phyloP scores from a whole-genome alignment of 1,284 basidiomycete species.

The Sporisorium graminicola region DNA sequence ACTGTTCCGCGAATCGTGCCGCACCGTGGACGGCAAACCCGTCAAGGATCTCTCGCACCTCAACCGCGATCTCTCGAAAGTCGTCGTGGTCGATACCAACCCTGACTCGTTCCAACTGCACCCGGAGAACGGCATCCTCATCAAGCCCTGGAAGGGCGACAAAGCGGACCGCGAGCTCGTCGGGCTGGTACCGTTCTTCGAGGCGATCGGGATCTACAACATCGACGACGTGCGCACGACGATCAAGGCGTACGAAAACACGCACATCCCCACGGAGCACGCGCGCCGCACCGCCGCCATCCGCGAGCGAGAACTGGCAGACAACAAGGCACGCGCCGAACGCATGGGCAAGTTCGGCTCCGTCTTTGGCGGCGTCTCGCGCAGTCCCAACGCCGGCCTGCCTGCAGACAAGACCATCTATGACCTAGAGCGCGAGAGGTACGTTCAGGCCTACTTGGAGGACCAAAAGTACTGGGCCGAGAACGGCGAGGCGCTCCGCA shows the following conservation, averaged over 20 bases:
- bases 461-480: constrained; percentile 88
- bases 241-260: constrained; percentile 84
- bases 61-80: constrained; percentile 92
- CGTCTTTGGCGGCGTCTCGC: constrained; percentile 74
- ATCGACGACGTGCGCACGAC: constrained; percentile 85
- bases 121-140: constrained; percentile 87
- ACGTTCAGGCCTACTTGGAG: constrained; percentile 84
- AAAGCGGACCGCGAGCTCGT: constrained; percentile 81
- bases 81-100: constrained; percentile 87
- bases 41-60: constrained; percentile 87
- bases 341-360: constrained; percentile 59
- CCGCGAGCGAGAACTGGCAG: constrained; percentile 76
- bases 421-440: constrained; percentile 88
- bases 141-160: constrained; percentile 90
- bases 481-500: constrained; percentile 85
- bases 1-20: constrained; percentile 82
- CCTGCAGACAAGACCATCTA: constrained; percentile 77
- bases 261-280: constrained; percentile 89
- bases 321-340: constrained; percentile 33
- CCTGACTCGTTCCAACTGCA: constrained; percentile 82
- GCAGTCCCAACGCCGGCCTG: constrained; percentile 13
- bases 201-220: constrained; percentile 74
- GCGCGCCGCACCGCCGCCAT: constrained; percentile 84
- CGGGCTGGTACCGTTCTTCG: constrained; percentile 94
- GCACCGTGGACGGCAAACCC: constrained; percentile 64